phyloP scores from a whole-genome alignment of 805 yeast species.

The Yamadazyma sp. region DNA sequence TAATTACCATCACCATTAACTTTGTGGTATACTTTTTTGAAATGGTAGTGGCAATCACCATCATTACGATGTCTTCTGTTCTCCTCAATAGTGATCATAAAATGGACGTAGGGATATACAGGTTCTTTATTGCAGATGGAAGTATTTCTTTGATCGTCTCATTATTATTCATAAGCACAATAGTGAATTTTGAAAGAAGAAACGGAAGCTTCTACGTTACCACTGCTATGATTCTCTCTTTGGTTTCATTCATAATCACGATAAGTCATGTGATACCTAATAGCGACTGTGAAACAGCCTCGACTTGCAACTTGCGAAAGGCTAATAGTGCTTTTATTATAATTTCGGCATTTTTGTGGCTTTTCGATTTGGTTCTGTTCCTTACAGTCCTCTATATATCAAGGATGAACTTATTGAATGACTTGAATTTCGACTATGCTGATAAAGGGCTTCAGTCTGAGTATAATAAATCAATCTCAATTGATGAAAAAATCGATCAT shows the following conservation, averaged over 20 bases:
- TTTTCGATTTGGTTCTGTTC: conserved; percentile 36
- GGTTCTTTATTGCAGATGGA: conserved; percentile 38
- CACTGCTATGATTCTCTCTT: conserved; percentile 31
- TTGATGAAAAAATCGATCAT: conserved; percentile 4
- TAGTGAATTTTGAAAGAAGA: conserved; percentile 39
- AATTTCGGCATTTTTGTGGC: conserved; percentile 40
- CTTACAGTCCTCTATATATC: conserved; percentile 40
- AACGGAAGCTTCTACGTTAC: conserved; percentile 43
- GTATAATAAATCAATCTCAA: conserved; percentile 15
- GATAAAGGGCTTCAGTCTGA: conserved; percentile 19
- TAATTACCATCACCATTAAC: conserved; percentile 25
- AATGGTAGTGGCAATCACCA: conserved; percentile 26
- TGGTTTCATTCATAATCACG: conserved; percentile 35
- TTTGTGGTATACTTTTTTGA: conserved; percentile 33
- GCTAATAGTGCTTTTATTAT: conserved; percentile 39
- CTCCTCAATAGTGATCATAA: conserved; percentile 24
- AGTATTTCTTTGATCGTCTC: conserved; percentile 33
- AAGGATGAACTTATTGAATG: conserved; percentile 31
- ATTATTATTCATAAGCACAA: conserved; percentile 33
- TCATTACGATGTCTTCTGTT: conserved; percentile 27
- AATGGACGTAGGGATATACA: conserved; percentile 28
- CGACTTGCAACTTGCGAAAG: conserved; percentile 30
- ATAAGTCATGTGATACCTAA: conserved; percentile 27
- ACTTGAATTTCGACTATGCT: conserved; percentile 33
- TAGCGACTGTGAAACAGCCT: conserved; percentile 17